These are phyloP conservation scores for Ogataea angusta DNA, from an alignment of 805 yeast species.

Conservation along the genomic window DNA sequence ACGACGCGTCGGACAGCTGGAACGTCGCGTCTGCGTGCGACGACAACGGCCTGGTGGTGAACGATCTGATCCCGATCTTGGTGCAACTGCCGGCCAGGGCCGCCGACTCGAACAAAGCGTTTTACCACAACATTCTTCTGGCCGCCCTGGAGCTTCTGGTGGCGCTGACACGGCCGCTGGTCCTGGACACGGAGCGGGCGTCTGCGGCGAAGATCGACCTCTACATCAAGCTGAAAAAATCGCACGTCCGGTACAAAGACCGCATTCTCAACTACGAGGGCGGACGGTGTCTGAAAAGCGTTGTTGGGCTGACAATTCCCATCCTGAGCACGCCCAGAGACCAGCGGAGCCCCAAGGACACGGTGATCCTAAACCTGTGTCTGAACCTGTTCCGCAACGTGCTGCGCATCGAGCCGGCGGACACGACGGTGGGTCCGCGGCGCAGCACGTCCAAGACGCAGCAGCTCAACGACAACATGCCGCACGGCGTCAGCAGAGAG, in stretches of 20 bases:
- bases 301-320: constrained; percentile 65
- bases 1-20: constrained; percentile 64
- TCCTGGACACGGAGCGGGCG: constrained; percentile 54
- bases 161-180: constrained; percentile 82
- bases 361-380: constrained; percentile 67
- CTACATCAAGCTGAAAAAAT: constrained; percentile 58
- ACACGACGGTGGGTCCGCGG: constrained; percentile 44
- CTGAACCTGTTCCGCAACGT: constrained; percentile 74
- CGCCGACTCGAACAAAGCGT: constrained; percentile 33
- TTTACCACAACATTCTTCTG: constrained; percentile 60
- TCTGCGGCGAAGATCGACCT: constrained; percentile 54
- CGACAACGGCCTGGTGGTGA: constrained; percentile 66
- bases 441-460: constrained; percentile 32
- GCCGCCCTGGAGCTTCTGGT: constrained; percentile 78
- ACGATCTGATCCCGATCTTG: constrained; percentile 73
- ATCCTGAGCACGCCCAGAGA: constrained; percentile 47
- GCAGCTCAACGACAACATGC: constrained; percentile 41
- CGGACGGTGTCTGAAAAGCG: constrained; percentile 66
- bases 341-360: constrained; percentile 68
- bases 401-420: constrained; percentile 72
- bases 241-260: constrained; percentile 71
- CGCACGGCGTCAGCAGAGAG: constrained; percentile 53
- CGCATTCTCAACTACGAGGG: constrained; percentile 53
- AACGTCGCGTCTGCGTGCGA: constrained; percentile 88
- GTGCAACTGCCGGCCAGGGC: constrained; percentile 52